Base-by-base conservation (phyloP, 1,139 yeast genomes). In the Yamadazyma blattariae region DNA sequence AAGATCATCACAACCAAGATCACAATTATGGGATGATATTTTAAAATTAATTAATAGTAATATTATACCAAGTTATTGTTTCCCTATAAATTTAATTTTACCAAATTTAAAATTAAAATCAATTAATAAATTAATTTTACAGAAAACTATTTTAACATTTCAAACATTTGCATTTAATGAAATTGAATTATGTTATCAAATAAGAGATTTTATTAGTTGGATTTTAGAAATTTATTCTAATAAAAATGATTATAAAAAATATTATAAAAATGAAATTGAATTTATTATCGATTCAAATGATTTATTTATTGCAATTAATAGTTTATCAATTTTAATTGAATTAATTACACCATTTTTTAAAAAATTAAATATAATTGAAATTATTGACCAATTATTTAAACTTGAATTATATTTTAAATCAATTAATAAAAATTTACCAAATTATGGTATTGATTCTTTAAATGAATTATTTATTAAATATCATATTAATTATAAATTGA, bases 41-140 rank as follows among this genome's bases (percentile, higher is more conserved):
- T 4, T 22, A n/a, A 17, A 17, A 17, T 26, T 36, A 9, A n/a
- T 27, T 10, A n/a, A 19, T 12, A 35, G 36, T n/a, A 38, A 40
- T 17, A 38, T 47, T 2, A 41, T 51, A 25, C 47, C 52, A 1
- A 35, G 42, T 16, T 46, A 44, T 33, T 45, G 55, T 4, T 52
- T 45, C 30, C 57, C 57, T 10, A 38, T 50, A 30, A 45, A 44
- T 36, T 8, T 35, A 2, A 27, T 35, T 9, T 5, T 35, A 3
- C 17, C 31, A 3, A 18, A 33, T 7, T 19, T 33, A 4, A 4
- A 10, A 3, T 7, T 17, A 17, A 19, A 16, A 6, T 11, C 15
- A 16, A 5, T 11, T 8, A 7, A 14, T 24, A 18, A 19, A 11
- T 4, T 15, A 7, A 20, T 17, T 4, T n/a, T n/a, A 2, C 21